phyloP scores from a whole-genome alignment of 2,329 filamentous ascomycete genomes.

The Penicillium sp. region DNA sequence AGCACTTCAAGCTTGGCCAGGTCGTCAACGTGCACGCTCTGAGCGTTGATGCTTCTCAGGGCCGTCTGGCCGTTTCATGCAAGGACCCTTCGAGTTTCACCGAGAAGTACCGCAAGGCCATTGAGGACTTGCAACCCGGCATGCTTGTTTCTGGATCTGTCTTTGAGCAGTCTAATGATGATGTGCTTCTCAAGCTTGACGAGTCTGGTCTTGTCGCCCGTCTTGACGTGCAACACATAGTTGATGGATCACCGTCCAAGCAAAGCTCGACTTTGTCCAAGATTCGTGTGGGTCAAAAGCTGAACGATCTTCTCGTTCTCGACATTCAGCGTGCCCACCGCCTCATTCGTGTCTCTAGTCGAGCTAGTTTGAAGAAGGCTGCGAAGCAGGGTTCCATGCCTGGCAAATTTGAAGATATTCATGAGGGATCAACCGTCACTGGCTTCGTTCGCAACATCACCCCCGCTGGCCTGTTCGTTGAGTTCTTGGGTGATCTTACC shows the following conservation, averaged over 20 bases:
- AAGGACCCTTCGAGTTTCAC: conserved; percentile 81
- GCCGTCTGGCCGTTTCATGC: conserved; percentile 82
- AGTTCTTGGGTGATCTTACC: conserved; percentile 74
- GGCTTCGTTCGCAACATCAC: conserved; percentile 88
- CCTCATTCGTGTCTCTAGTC: conserved; percentile 74
- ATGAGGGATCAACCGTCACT: conserved; percentile 64
- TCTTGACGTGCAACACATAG: conserved; percentile 73
- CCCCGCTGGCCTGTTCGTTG: conserved; percentile 77
- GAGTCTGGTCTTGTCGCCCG: conserved; percentile 73
- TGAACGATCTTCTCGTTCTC: conserved; percentile 81
- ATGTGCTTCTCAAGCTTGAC: conserved; percentile 72
- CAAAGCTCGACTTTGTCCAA: conserved; percentile 73
- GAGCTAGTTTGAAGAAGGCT: conserved; percentile 76
- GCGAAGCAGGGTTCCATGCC: conserved; percentile 70
- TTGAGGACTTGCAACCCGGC: conserved; percentile 71
- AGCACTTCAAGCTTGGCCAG: conserved; percentile 88
- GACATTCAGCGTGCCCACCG: conserved; percentile 77
- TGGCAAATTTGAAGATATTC: conserved; percentile 67
- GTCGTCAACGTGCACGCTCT: conserved; percentile 89
- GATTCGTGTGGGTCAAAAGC: conserved; percentile 76
- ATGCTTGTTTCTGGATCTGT: conserved; percentile 74
- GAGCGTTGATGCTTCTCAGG: conserved; percentile 68
- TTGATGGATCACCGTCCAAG: conserved; percentile 79
- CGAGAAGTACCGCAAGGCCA: conserved; percentile 69
- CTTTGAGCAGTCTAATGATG: conserved; percentile 74